Evolutionary conservation across 1,139 yeast species (phyloP).

Genomic region (Meyerozyma carpophila): DNA sequence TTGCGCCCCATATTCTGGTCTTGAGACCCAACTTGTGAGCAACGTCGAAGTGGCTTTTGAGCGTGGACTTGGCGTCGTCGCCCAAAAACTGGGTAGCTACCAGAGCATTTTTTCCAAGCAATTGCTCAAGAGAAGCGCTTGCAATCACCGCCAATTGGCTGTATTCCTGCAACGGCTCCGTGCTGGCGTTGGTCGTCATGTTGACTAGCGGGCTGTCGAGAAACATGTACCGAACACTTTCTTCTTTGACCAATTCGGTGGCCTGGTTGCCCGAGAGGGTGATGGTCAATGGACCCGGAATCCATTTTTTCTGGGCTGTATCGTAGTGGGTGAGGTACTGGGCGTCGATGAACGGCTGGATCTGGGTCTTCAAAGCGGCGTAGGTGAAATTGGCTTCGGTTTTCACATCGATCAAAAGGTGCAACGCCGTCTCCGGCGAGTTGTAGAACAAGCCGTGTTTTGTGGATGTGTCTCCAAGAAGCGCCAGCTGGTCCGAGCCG

Average conservation of each 20-base stretch:
- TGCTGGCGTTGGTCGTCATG: slow-evolving; percentile 13
- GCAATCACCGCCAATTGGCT: slow-evolving; percentile 30
- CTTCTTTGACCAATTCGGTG: slow-evolving; percentile 19
- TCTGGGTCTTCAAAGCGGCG: slow-evolving; percentile 21
- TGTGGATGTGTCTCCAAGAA: slow-evolving; percentile 8
- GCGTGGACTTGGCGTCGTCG: slow-evolving; percentile 13
- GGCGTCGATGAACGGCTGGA: slow-evolving; percentile 28
- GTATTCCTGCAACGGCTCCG: slow-evolving; percentile 14
- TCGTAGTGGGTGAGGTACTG: slow-evolving; percentile 33
- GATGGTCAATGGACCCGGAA: slow-evolving; percentile 32
- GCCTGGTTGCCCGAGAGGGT: slow-evolving; percentile 42
- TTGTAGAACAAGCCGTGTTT: slow-evolving; percentile 34
- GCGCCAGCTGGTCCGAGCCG: slow-evolving; percentile 6
- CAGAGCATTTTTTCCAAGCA: slow-evolving; percentile 21
- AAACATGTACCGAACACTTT: slow-evolving; percentile 27
- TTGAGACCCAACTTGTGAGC: slow-evolving; percentile 35
- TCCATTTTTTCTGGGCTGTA: slow-evolving; percentile 14
- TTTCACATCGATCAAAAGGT: slow-evolving; percentile 41
- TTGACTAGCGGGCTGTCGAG: slow-evolving; percentile 33
- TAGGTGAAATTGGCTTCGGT: slow-evolving; percentile 32
- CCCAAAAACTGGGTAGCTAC: slow-evolving; percentile 12
- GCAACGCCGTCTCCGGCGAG: slow-evolving; percentile 34
- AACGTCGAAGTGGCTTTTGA: slow-evolving; percentile 17
- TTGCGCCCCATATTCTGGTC: slow-evolving; percentile 42
- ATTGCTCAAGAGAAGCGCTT: slow-evolving; percentile 26